Evolutionary conservation across 2,329 filamentous ascomycete species (phyloP).

Genomic region (Fusarium sulawesiense): DNA sequence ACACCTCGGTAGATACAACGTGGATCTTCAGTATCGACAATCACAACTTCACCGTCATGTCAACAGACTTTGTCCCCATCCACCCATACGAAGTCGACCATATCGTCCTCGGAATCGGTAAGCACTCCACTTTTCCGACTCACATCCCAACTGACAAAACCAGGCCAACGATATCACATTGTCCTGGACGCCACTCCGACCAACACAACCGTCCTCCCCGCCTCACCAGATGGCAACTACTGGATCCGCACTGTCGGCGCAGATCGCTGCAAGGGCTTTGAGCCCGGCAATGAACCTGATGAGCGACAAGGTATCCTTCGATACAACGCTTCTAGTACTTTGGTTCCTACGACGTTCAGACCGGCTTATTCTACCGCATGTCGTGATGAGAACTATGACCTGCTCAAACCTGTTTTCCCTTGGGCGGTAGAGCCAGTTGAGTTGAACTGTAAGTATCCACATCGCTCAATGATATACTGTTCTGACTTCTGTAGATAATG

Average conservation of each 20-base stretch:
- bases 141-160: no score
- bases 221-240: conserved; percentile 35
- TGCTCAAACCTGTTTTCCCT: conserved; percentile 31
- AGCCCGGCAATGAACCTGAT: conserved; percentile 18
- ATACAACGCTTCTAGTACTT: conserved; percentile 17
- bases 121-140: no score
- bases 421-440: conserved; percentile 19
- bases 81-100: conserved; percentile 31
- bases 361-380: conserved; percentile 26
- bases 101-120: conserved; percentile 32
- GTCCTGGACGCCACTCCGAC: conserved; percentile 34
- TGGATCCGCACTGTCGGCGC: conserved; percentile 39
- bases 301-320: conserved; percentile 35
- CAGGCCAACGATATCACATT: conserved; percentile 35
- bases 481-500: background rate
- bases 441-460: background rate
- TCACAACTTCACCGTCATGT: conserved; percentile 35
- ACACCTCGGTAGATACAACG: conserved; percentile 37
- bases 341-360: background rate
- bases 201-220: conserved; percentile 11
- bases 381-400: conserved; percentile 34
- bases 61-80: conserved; percentile 37
- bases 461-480: no score
- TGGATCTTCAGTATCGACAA: conserved; percentile 43
- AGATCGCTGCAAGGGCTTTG: background rate